These are phyloP conservation scores for Betula pendula DNA, from an alignment of 306 rosid genomes.

Conservation along the genomic window DNA sequence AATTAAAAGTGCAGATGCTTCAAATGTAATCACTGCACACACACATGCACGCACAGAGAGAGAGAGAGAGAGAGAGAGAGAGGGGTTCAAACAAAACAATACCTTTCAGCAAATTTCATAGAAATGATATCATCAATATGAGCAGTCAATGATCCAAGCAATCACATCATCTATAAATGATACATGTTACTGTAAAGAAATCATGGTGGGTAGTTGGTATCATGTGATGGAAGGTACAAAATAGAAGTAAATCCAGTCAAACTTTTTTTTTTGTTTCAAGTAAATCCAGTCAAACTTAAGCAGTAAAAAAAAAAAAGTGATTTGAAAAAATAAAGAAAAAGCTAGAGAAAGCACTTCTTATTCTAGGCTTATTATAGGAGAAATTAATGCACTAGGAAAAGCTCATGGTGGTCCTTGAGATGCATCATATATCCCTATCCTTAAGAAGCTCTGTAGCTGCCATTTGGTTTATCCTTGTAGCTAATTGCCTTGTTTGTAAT, in stretches of 20 bases:
- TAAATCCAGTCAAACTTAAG: background rate
- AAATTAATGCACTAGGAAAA: background rate
- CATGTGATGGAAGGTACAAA: background rate
- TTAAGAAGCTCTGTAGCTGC: background rate
- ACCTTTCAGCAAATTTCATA: background rate
- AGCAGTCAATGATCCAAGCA: background rate
- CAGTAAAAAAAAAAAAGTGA: background rate
- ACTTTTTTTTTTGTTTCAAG: too few relatives aligned
- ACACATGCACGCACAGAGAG: background rate
- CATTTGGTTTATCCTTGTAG: background rate
- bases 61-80: background rate
- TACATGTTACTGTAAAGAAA: background rate
- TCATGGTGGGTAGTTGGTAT: background rate
- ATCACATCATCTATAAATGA: background rate
- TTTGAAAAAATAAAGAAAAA: background rate
- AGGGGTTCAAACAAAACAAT: background rate
- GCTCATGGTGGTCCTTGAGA: background rate
- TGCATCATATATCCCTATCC: background rate
- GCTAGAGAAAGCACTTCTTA: background rate
- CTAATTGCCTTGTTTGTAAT: background rate
- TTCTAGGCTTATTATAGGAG: background rate
- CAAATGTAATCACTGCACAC: background rate
- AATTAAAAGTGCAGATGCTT: background rate
- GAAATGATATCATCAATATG: conserved; percentile 6
- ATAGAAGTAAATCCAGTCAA: conserved; percentile 6